Percentiles rank a stretch among this genome's conserved stretches.
Conservation (phyloP, 768 basidiomycete species). For the Tylopilus balloui region DNA sequence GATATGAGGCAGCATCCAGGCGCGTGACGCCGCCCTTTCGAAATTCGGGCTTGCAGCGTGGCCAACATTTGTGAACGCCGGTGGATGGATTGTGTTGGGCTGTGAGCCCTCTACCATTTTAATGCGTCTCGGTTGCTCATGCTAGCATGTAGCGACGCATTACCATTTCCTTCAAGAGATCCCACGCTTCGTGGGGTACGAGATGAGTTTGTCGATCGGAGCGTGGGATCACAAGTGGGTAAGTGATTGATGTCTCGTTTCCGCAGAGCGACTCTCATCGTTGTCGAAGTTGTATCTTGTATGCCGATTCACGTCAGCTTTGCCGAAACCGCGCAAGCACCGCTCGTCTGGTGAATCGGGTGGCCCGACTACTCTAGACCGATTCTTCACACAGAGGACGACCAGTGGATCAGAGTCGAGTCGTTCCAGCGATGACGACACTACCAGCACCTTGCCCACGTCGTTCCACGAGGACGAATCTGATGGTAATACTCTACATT, state of each 20-base stretch:
- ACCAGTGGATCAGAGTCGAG: background rate
- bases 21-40: conserved; percentile 14
- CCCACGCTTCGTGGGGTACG: conserved; percentile 12
- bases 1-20: conserved; percentile 2
- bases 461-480: background rate
- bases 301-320: conserved; percentile 11
- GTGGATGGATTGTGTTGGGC: conserved; percentile 7
- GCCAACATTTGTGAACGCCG: conserved; percentile 10
- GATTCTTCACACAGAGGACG: background rate
- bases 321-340: background rate
- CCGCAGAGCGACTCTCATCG: background rate
- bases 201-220: conserved; percentile 14
- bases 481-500: conserved; percentile 52
- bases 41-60: conserved; percentile 6
- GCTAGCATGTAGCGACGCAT: conserved; percentile 4
- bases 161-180: conserved; percentile 19
- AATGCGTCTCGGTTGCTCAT: background rate
- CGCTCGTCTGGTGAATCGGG: background rate
- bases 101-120: background rate
- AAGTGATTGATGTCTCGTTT: background rate
- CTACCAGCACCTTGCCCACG: background rate
- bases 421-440: background rate
- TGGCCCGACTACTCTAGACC: background rate
- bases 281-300: conserved; percentile 12
- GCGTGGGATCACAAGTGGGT: conserved; percentile 20